Evolutionary conservation across 306 rosid genomes (phyloP).

Genomic region (Styphnolobium japonicum): DNA sequence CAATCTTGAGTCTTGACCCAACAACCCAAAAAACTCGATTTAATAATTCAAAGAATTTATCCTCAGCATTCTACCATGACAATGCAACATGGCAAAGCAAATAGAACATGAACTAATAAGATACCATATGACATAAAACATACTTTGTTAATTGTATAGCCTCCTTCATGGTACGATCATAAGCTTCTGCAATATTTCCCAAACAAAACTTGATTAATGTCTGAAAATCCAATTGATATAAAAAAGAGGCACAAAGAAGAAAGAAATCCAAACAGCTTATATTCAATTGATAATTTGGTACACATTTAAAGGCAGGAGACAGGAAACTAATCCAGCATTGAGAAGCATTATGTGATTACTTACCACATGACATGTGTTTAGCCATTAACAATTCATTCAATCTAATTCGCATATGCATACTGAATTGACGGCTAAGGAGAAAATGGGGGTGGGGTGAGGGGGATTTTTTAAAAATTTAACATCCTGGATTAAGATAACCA

Average conservation of each 20-base stretch:
- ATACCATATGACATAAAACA: conserved; percentile 17
- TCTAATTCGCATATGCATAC: neutral
- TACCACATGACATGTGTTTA: neutral
- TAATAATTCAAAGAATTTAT: neutral
- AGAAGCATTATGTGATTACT: neutral
- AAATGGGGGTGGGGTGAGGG: neutral
- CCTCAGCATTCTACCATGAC: neutral
- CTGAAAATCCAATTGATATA: neutral
- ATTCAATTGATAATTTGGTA: neutral
- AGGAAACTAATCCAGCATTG: neutral
- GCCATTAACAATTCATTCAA: neutral
- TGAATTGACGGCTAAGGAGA: neutral
- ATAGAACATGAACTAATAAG: neutral
- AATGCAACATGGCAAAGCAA: neutral
- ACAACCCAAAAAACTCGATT: neutral
- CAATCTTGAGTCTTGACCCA: neutral
- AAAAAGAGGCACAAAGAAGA: neutral
- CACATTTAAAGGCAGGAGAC: neutral
- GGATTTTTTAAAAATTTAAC: neutral
- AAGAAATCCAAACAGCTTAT: conserved; percentile 1
- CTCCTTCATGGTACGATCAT: conserved; percentile 67
- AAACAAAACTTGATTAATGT: conserved; percentile 18
- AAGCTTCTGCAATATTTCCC: conserved; percentile 60
- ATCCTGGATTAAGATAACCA: neutral
- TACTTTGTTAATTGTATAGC: conserved; percentile 68